Evolutionary conservation across 495 filamentous ascomycete genomes (phyloP).

Genomic region (Copromyces sp.): DNA sequence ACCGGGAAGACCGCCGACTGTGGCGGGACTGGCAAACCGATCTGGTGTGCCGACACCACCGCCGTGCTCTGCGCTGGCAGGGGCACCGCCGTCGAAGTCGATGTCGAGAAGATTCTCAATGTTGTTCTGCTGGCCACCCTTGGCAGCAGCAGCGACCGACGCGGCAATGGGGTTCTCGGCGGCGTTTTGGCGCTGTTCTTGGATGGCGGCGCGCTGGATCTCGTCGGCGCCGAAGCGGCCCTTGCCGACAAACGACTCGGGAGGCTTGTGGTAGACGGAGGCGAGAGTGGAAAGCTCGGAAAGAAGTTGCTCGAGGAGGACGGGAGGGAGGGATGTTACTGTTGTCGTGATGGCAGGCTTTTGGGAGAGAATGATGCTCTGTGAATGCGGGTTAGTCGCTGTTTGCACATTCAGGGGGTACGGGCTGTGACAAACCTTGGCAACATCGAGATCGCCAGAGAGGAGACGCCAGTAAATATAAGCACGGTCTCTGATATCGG

Average conservation of each 20-base stretch:
- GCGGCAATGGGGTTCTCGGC: conserved; percentile 91
- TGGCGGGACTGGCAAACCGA: conserved; percentile 56
- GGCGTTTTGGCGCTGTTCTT: conserved; percentile 85
- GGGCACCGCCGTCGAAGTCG: conserved; percentile 92
- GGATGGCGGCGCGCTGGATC: conserved; percentile 90
- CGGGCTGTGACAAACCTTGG: conserved; percentile 35
- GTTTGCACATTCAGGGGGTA: neutral
- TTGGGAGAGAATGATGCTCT: conserved; percentile 82
- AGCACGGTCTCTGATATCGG: conserved; percentile 86
- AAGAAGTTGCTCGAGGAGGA: conserved; percentile 92
- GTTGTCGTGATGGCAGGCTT: conserved; percentile 96
- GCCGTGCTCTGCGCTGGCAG: conserved; percentile 75
- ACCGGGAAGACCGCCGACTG: conserved; percentile 14
- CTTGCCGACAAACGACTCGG: conserved; percentile 92
- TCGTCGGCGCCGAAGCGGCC: conserved; percentile 83
- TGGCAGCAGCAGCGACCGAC: conserved; percentile 60
- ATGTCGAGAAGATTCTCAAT: conserved; percentile 95
- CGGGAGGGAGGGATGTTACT: conserved; percentile 84
- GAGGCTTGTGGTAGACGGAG: conserved; percentile 95
- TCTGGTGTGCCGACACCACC: conserved; percentile 64
- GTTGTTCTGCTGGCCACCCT: conserved; percentile 56
- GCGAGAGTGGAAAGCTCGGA: conserved; percentile 92
- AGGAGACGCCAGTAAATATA: conserved; percentile 99
- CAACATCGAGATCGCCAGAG: conserved; percentile 81
- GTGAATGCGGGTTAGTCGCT: neutral